Conservation (phyloP, 306 rosid genomes). For the Prinsepia uniflora region DNA sequence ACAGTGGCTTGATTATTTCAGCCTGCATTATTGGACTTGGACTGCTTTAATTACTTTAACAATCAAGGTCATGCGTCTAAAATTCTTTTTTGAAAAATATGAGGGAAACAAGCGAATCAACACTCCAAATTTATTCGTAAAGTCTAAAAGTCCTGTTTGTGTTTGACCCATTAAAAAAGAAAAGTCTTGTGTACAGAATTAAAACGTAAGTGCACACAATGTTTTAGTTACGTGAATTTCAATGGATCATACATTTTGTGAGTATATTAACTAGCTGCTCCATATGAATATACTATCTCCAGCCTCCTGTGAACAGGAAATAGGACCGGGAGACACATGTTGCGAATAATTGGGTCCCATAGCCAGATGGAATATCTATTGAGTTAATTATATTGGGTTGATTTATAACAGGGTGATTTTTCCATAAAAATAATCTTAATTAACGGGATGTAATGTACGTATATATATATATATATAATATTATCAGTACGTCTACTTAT, state of each 20-base stretch:
- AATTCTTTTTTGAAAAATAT: not conserved
- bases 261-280: too few relatives aligned
- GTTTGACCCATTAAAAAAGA: not conserved
- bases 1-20: not conserved
- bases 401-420: too few relatives aligned
- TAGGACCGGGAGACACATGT: slow-evolving; percentile 2
- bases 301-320: not conserved
- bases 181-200: not conserved
- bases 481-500: too few relatives aligned
- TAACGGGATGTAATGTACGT: too few relatives aligned
- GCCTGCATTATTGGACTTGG: slow-evolving; percentile 5
- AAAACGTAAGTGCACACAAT: too few relatives aligned
- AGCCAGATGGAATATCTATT: not conserved
- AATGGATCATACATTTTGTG: too few relatives aligned
- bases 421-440: too few relatives aligned
- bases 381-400: too few relatives aligned
- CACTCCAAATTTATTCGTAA: not conserved
- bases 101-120: not conserved
- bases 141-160: slow-evolving; percentile 3
- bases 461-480: too few relatives aligned
- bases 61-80: not conserved
- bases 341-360: not conserved
- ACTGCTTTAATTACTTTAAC: slow-evolving; percentile 4
- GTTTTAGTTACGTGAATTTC: too few relatives aligned
- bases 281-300: too few relatives aligned